Base-by-base conservation (phyloP, 169 alveolate species). In the Theileria sp. region DNA sequence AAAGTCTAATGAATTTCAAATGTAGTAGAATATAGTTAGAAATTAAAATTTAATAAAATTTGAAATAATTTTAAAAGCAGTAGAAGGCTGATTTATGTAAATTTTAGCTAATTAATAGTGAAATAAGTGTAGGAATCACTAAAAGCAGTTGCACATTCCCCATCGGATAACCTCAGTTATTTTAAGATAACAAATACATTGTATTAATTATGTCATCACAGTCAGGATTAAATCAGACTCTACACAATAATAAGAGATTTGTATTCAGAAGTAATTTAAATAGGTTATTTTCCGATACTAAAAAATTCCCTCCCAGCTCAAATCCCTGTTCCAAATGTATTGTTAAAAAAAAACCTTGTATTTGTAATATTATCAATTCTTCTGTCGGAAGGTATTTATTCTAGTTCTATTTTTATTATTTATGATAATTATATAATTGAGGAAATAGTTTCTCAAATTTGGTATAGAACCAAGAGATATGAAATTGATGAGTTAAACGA, bases 401-500 rank as follows among this genome's bases (percentile, higher is more conserved):
- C 50, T 64, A 58, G 72, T 3, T 3, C 32, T 7, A 21, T 21
- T 64, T 3, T 8, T 64, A 7, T 26, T 64, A 4, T 26, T 9
- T n/a, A 64, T 23, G 34, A 26, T 17, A 23, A 12, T 60, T 23
- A 28, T 60, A 13, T 28, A 60, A 60, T 15, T 25, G 68, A 28
- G 54, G 75, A 19, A 38, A 19, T 71, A 23, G 34, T 5, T 36
- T 71, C 26, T 60, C 26, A 77, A 12, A 15, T 32, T 68, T 36
- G 25, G 23, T 74, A 15, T 77, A 50, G 87, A 23, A 73, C 91
- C 23, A 83, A 78, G 66, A 65, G 74, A 19, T 89, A 89, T 60
- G 88, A 80, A 50, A 80, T 89, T 15, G 72, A 58, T 34, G 94
- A 89, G 71, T 74, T 89, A 64, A 82, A 79, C 23, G 92, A 87